Base-by-base conservation (phyloP, 2,329 filamentous ascomycete genomes). In the Alternaria ethzedia region DNA sequence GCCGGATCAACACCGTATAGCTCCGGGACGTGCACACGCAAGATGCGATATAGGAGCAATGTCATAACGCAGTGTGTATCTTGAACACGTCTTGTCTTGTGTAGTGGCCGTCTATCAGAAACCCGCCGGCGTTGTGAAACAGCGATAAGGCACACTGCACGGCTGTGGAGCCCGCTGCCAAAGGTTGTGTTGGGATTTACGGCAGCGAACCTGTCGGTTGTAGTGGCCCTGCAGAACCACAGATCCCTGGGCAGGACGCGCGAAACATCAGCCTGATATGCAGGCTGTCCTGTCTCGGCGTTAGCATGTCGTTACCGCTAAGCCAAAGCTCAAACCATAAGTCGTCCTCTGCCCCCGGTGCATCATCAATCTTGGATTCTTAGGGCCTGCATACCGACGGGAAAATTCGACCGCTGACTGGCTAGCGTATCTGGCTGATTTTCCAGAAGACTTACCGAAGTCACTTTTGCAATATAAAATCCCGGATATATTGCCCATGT, bases 71-170 rank as follows among this genome's bases (percentile, higher is more conserved):
- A 58, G 28, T 71, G 70, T 73, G 68, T 67, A 58, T 65, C 54
- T 57, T 66, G 67, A 60, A 59, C 51, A 57, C 52, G 26, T 26
- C 61, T 51, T 4, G 49, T 51, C 46, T 68, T 57, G 66, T 66
- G 69, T 54, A 57, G 54, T 55, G 61, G 58, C 58, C 63, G 65
- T 76, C 73, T 75, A 77, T 77, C 75, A 69, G 63, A 67, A 63
- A 71, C 67, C 61, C 57, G 56, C 60, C 67, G 61, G 64, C 62
- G 68, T 58, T 64, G 73, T 79, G 77, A 70, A 76, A 79, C 76
- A 66, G 71, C 73, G 78, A 80, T 80, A 80, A 80, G 77, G 77
- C 70, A 74, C 60, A 55, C 64, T 60, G 66, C 50, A 66, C 63
- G 66, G 68, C 59, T 65, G 68, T 67, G 71, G 70, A 71, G 60